Percentiles rank a stretch among this genome's conserved stretches.
Conservation (phyloP, 2,329 filamentous ascomycete species). For the Penicillium sp. region DNA sequence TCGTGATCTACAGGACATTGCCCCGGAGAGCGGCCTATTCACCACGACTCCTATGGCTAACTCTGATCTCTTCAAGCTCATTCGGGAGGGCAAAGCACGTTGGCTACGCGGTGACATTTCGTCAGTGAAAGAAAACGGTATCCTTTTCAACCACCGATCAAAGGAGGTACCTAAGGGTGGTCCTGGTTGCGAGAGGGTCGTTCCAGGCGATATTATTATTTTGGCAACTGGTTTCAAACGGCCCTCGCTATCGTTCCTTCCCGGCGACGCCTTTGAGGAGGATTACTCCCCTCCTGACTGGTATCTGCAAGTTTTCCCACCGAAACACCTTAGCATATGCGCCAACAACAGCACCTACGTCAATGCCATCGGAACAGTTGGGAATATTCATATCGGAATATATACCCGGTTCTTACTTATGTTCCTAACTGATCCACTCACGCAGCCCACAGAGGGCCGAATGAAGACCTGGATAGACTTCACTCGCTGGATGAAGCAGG, state of each 20-base stretch:
- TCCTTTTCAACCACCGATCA: constrained; percentile 69
- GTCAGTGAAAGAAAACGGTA: constrained; percentile 61
- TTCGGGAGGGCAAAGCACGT: constrained; percentile 69
- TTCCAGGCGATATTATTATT: constrained; percentile 74
- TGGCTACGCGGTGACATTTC: constrained; percentile 83
- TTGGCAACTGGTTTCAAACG: constrained; percentile 82
- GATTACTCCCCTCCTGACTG: constrained; percentile 79
- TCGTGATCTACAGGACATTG: neutral
- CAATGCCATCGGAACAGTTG: constrained; percentile 76
- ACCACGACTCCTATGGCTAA: constrained; percentile 34
- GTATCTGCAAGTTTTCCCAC: constrained; percentile 86
- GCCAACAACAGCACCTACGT: constrained; percentile 84
- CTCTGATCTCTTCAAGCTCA: constrained; percentile 72
- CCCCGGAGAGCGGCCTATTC: neutral
- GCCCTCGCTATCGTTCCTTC: constrained; percentile 72
- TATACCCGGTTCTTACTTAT: constrained; percentile 84
- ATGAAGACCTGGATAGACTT: constrained; percentile 88
- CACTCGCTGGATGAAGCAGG: constrained; percentile 69
- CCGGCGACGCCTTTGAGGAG: constrained; percentile 36
- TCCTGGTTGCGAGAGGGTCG: constrained; percentile 64
- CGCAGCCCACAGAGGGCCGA: constrained; percentile 68
- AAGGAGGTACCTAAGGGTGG: constrained; percentile 75
- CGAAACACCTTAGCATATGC: constrained; percentile 66
- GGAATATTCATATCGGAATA: constrained; percentile 87
- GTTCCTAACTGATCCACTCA: constrained; percentile 78